Evolutionary conservation across 202 grass and related monocot species (phyloP).

Genomic region (Bolboschoenoplectus hybrid): DNA sequence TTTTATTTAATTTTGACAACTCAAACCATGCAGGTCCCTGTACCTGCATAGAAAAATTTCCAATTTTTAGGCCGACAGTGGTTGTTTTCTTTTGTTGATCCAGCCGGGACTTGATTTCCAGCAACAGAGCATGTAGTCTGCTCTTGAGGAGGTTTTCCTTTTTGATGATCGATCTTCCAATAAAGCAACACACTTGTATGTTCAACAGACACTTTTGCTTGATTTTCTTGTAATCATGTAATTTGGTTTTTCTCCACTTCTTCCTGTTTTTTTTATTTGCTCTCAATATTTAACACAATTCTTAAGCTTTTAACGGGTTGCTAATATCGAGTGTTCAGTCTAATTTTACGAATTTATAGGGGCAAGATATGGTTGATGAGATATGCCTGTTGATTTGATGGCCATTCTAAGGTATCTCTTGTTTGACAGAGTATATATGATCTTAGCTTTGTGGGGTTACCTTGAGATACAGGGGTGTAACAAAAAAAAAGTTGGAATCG

Average conservation of each 20-base stretch:
- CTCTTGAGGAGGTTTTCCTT: conserved; percentile 36
- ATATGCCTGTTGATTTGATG: too few relatives aligned
- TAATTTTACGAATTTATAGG: neutral
- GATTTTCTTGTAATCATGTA: conserved; percentile 29
- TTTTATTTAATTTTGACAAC: conserved; percentile 53
- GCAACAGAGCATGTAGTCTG: conserved; percentile 37
- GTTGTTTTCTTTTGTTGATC: conserved; percentile 31
- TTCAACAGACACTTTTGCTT: conserved; percentile 16
- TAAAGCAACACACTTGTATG: conserved; percentile 36
- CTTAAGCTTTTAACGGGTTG: neutral
- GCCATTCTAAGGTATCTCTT: too few relatives aligned
- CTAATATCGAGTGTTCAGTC: neutral
- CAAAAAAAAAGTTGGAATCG: too few relatives aligned
- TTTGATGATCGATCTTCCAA: conserved; percentile 35
- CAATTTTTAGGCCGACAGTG: conserved; percentile 29
- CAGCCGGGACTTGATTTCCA: conserved; percentile 31
- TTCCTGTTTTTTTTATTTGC: neutral
- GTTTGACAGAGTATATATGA: too few relatives aligned
- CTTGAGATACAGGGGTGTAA: too few relatives aligned
- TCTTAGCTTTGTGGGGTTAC: too few relatives aligned
- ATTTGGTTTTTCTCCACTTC: neutral
- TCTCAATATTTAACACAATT: neutral
- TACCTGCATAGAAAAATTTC: conserved; percentile 30
- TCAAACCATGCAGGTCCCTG: conserved; percentile 18
- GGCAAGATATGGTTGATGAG: too few relatives aligned